phyloP scores from a whole-genome alignment of 2,329 filamentous ascomycete genomes.

The Blastomyces gilchristii region DNA sequence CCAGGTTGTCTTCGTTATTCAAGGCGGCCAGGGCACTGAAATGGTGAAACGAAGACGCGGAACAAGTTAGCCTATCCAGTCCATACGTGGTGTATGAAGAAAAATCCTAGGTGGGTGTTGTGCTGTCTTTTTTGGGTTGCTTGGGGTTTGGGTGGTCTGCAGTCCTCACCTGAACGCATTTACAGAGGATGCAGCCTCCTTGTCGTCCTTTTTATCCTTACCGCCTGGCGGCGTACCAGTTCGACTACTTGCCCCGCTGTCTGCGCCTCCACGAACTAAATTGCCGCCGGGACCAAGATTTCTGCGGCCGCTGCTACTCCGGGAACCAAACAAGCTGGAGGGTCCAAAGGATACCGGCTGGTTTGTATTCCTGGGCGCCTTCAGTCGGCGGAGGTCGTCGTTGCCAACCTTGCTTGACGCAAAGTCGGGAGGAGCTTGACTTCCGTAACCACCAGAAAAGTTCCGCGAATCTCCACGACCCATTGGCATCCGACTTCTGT shows the following conservation, averaged over 20 bases:
- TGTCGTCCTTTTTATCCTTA: slow-evolving; percentile 50
- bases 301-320: slow-evolving; percentile 73
- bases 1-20: slow-evolving; percentile 38
- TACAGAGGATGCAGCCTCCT: slow-evolving; percentile 56
- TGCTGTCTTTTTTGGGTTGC: not conserved
- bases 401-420: slow-evolving; percentile 73
- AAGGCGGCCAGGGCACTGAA: slow-evolving; percentile 39
- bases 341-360: slow-evolving; percentile 63
- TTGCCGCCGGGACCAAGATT: slow-evolving; percentile 63
- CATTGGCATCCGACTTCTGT: slow-evolving; percentile 55
- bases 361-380: slow-evolving; percentile 51
- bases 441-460: slow-evolving; percentile 61
- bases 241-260: slow-evolving; percentile 78
- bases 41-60: not conserved
- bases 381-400: slow-evolving; percentile 78
- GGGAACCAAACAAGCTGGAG: slow-evolving; percentile 74
- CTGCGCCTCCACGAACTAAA: slow-evolving; percentile 64
- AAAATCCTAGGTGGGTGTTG: slow-evolving; percentile 4
- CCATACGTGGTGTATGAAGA: slow-evolving; percentile 18
- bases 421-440: slow-evolving; percentile 57
- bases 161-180: slow-evolving; percentile 85
- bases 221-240: slow-evolving; percentile 72
- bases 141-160: slow-evolving; percentile 1
- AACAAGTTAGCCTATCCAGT: slow-evolving; percentile 11
- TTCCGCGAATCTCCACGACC: slow-evolving; percentile 77